Percentiles rank a stretch among this genome's conserved stretches.
phyloP scores from a whole-genome alignment of 2,329 filamentous ascomycete genomes.

The Xenosphaeropsis pyriputrescens region DNA sequence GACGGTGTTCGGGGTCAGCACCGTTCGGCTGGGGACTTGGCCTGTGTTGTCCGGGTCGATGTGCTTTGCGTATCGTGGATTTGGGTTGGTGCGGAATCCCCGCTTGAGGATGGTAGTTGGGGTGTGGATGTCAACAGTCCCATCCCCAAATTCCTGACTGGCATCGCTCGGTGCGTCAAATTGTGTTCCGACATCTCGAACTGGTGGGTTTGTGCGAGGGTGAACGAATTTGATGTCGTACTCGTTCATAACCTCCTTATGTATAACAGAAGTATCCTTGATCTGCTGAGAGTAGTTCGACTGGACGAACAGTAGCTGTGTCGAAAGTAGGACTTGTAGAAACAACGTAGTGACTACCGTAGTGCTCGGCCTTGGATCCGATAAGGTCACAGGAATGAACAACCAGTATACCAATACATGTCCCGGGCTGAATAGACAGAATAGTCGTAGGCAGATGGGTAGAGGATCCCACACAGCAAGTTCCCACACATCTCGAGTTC shows the following conservation, averaged over 20 bases:
- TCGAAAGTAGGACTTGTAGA: constrained; percentile 59
- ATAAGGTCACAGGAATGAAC: constrained; percentile 61
- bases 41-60: constrained; percentile 48
- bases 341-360: constrained; percentile 75
- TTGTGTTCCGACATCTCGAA: constrained; percentile 69
- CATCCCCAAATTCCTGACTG: background rate
- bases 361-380: constrained; percentile 71
- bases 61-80: constrained; percentile 63
- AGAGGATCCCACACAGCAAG: constrained; percentile 86
- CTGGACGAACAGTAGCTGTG: constrained; percentile 61
- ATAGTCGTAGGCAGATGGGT: constrained; percentile 65
- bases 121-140: constrained; percentile 40
- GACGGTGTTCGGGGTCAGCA: constrained; percentile 20
- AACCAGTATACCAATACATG: constrained; percentile 87
- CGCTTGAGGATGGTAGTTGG: constrained; percentile 53
- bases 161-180: constrained; percentile 29
- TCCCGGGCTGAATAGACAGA: constrained; percentile 84
- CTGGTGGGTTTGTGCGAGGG: constrained; percentile 68
- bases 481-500: constrained; percentile 84
- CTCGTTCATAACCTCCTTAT: constrained; percentile 85
- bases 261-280: constrained; percentile 72
- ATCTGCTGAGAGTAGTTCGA: constrained; percentile 67
- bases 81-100: constrained; percentile 68
- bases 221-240: constrained; percentile 95
- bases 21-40: constrained; percentile 14